phyloP scores from a whole-genome alignment of 2,329 filamentous ascomycete species.

The Scopulariopsis brevicaulis region DNA sequence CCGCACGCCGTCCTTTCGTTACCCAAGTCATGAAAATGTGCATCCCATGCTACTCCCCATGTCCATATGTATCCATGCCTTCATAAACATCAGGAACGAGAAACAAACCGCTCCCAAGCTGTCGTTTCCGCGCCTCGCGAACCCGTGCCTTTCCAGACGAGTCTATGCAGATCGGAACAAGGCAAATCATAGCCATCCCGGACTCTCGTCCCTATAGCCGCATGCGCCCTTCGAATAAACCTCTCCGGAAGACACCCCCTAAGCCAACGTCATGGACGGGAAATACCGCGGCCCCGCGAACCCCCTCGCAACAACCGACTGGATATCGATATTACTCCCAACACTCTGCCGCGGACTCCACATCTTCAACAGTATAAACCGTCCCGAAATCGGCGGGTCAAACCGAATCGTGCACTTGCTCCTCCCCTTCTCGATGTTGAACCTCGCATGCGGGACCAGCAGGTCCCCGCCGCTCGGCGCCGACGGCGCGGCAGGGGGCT shows the following conservation, averaged over 20 bases:
- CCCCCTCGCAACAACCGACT: slow-evolving; percentile 72
- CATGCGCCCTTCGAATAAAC: neutral
- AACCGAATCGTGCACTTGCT: slow-evolving; percentile 82
- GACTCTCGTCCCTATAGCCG: neutral
- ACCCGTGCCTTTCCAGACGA: neutral
- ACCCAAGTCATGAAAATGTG: neutral
- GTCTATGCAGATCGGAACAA: neutral
- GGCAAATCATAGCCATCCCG: neutral
- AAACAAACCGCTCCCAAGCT: neutral
- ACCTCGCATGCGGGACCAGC: slow-evolving; percentile 64
- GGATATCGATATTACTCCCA: slow-evolving; percentile 71
- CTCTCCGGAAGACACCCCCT: neutral
- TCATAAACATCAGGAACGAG: neutral
- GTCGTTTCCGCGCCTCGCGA: neutral
- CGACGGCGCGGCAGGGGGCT: slow-evolving; percentile 7
- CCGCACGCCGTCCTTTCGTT: neutral
- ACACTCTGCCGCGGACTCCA: slow-evolving; percentile 66
- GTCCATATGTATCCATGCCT: neutral
- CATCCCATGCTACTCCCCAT: neutral
- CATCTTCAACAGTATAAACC: slow-evolving; percentile 80
- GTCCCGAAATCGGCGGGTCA: slow-evolving; percentile 67
- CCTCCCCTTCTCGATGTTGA: slow-evolving; percentile 73
- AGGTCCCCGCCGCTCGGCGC: slow-evolving; percentile 42
- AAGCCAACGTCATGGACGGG: slow-evolving; percentile 54
- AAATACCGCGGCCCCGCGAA: slow-evolving; percentile 82